phyloP scores from a whole-genome alignment of 1,284 basidiomycete species.

The Wolfiporia cocos region DNA sequence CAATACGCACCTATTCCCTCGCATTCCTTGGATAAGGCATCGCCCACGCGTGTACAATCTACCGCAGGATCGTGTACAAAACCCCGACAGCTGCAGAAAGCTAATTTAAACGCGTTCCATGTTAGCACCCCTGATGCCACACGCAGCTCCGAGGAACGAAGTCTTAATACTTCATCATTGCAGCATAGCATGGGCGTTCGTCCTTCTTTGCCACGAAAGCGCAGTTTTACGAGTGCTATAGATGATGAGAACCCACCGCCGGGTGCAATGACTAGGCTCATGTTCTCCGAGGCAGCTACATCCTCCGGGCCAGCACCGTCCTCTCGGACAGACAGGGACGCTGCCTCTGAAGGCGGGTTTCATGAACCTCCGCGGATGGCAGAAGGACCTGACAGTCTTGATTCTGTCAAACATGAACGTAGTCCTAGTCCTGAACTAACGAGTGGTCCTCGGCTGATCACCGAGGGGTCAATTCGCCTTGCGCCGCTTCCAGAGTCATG shows the following conservation, averaged over 20 bases:
- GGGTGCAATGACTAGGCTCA: background rate
- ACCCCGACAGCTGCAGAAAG: no score
- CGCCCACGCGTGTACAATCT: no score
- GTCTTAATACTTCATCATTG: no score
- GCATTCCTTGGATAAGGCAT: no score
- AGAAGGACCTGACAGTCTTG: no score
- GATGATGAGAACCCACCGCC: background rate
- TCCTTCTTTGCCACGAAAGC: no score
- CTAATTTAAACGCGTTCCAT: no score
- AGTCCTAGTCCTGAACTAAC: conserved; percentile 16
- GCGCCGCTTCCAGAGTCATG: conserved; percentile 20
- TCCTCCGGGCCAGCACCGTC: background rate
- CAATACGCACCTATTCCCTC: no score
- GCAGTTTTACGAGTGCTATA: background rate
- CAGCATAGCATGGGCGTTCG: no score
- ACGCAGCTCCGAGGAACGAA: no score
- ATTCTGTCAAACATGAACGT: conserved; percentile 24
- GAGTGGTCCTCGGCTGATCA: conserved; percentile 10
- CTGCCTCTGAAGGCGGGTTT: background rate
- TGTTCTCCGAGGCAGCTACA: background rate
- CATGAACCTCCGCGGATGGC: conserved; percentile 4
- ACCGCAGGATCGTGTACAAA: no score
- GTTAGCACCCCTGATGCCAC: no score
- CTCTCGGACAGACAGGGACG: background rate
- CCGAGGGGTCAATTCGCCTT: conserved; percentile 19